phyloP scores from a whole-genome alignment of 169 alveolate species.

The Hepatocystis sp. region DNA sequence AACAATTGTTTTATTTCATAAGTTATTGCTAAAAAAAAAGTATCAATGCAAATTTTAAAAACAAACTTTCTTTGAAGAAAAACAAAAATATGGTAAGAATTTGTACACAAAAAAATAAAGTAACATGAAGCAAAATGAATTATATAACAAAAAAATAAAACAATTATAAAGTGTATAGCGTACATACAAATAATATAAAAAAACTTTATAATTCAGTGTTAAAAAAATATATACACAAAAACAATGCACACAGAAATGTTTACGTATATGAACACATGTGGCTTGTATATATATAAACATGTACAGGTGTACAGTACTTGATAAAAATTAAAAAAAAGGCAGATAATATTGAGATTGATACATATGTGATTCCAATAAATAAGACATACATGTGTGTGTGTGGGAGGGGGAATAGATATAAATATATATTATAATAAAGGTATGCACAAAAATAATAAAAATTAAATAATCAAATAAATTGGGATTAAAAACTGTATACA shows the following conservation, averaged over 20 bases:
- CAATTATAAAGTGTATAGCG: background rate
- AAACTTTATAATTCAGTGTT: slow-evolving; percentile 20
- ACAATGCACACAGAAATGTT: slow-evolving; percentile 1
- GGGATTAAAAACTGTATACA: no score
- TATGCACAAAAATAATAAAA: no score
- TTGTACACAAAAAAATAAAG: slow-evolving; percentile 4
- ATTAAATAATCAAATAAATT: no score
- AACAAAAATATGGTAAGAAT: slow-evolving; percentile 16
- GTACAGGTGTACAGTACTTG: background rate
- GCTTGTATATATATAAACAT: slow-evolving; percentile 5
- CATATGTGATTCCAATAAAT: slow-evolving; percentile 9
- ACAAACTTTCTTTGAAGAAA: background rate
- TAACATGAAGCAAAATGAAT: background rate
- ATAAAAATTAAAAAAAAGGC: slow-evolving; percentile 25
- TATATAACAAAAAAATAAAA: background rate
- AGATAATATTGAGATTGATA: slow-evolving; percentile 8
- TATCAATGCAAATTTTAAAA: background rate
- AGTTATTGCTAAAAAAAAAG: background rate
- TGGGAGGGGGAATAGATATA: no score
- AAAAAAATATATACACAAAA: slow-evolving; percentile 2
- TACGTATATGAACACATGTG: background rate
- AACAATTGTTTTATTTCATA: slow-evolving; percentile 4
- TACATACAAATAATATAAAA: background rate
- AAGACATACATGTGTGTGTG: slow-evolving; percentile 9
- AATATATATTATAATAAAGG: no score